Evolutionary conservation across 106 monocot species (phyloP).

Genomic region (Dioscorea dumetorum): DNA sequence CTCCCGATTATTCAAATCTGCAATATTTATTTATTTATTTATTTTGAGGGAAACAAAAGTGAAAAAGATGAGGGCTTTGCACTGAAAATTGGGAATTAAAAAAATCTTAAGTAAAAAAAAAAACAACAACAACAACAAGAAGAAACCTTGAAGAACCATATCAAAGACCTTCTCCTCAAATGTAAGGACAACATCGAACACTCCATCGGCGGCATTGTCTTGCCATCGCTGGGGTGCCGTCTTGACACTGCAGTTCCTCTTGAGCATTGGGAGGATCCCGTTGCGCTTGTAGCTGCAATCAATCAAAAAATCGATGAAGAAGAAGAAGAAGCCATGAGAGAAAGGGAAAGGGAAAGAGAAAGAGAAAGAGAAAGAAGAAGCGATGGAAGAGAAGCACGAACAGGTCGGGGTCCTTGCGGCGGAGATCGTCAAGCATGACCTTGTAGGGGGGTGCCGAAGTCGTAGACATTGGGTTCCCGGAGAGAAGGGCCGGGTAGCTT

Average conservation of each 20-base stretch:
- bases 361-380: background rate
- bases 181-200: conserved; percentile 73
- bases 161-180: conserved; percentile 98
- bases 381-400: conserved; percentile 3
- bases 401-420: conserved; percentile 68
- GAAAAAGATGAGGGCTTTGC: background rate
- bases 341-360: background rate
- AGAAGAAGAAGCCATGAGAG: background rate
- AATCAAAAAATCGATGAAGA: background rate
- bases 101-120: background rate
- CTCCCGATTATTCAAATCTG: conserved; percentile 87
- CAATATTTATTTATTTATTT: conserved; percentile 4
- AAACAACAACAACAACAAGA: too few relatives aligned
- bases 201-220: conserved; percentile 76
- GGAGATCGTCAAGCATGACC: conserved; percentile 81
- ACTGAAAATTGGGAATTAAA: background rate
- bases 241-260: conserved; percentile 74
- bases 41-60: background rate
- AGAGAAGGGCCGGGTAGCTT: conserved; percentile 98
- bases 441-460: conserved; percentile 97
- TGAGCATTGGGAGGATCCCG: conserved; percentile 91
- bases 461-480: conserved; percentile 89
- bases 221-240: conserved; percentile 93
- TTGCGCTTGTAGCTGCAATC: conserved; percentile 83
- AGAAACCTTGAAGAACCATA: conserved; percentile 67